These are phyloP conservation scores for Wakefieldia striispora DNA, from an alignment of 768 basidiomycete genomes.

Conservation along the genomic window DNA sequence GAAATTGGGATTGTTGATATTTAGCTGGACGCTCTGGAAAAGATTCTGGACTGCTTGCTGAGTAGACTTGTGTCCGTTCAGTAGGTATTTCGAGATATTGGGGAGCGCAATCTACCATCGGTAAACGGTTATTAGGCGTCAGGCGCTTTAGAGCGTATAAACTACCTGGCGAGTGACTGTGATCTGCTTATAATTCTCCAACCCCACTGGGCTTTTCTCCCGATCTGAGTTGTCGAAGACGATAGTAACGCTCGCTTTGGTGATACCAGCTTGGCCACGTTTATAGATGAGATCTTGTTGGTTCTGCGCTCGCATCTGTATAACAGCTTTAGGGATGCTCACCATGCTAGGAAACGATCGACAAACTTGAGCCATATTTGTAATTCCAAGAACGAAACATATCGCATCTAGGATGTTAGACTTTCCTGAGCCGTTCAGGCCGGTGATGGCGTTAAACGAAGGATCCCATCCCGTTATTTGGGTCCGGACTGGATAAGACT, in stretches of 20 bases:
- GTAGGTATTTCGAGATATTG: constrained; percentile 89
- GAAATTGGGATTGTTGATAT: constrained; percentile 99
- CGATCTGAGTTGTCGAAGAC: constrained; percentile 98
- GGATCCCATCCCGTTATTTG: constrained; percentile 96
- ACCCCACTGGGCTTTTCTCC: constrained; percentile 77
- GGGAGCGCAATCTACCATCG: constrained; percentile 81
- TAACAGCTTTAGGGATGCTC: not conserved
- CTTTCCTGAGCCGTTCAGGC: constrained; percentile 94
- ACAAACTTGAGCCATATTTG: constrained; percentile 88
- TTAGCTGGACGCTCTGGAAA: constrained; percentile 96
- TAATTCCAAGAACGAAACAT: constrained; percentile 97
- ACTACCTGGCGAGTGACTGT: constrained; percentile 94
- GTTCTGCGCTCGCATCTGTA: constrained; percentile 89
- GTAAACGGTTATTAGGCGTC: not conserved
- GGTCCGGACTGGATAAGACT: constrained; percentile 95
- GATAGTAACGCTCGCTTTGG: constrained; percentile 96
- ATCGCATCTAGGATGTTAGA: constrained; percentile 99
- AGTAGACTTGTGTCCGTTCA: constrained; percentile 92
- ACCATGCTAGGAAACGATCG: not conserved
- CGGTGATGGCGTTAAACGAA: constrained; percentile 98
- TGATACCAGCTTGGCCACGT: constrained; percentile 94
- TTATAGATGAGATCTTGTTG: constrained; percentile 99
- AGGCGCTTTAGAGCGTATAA: not conserved
- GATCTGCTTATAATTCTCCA: constrained; percentile 80
- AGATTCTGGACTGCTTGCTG: constrained; percentile 84